Evolutionary conservation across 2,329 filamentous ascomycete genomes (phyloP).

Genomic region (Fusarium zealandicum): DNA sequence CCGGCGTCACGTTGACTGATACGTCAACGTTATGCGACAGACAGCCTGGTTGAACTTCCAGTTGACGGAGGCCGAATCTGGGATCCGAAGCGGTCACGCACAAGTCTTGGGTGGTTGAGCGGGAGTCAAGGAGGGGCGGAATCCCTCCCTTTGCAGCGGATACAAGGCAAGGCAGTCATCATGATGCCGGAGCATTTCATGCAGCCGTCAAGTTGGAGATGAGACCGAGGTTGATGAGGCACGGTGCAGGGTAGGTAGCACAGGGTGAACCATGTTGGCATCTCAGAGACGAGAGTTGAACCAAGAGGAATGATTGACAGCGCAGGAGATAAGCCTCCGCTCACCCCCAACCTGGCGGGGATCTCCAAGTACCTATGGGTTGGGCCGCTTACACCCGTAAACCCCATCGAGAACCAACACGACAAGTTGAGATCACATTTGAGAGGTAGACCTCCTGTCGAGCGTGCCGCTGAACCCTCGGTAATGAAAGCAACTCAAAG

Average conservation of each 20-base stretch:
- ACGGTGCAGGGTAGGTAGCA: conserved; percentile 16
- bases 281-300: conserved; percentile 13
- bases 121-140: conserved; percentile 21
- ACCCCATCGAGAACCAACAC: neutral
- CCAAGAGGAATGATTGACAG: conserved; percentile 21
- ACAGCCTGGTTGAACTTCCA: neutral
- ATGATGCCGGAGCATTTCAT: conserved; percentile 8
- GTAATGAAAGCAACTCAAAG: neutral
- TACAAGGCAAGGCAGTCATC: conserved; percentile 9
- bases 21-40: conserved; percentile 1
- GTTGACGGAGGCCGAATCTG: conserved; percentile 27
- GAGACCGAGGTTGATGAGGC: conserved; percentile 26
- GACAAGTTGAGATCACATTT: too few species aligned
- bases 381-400: neutral
- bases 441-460: too few species aligned
- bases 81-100: conserved; percentile 15
- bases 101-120: conserved; percentile 10
- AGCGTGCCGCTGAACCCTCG: too few species aligned
- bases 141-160: conserved; percentile 3
- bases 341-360: conserved; percentile 17
- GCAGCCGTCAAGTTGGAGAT: neutral
- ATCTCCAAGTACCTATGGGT: neutral
- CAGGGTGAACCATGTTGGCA: conserved; percentile 13
- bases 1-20: conserved; percentile 6
- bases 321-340: conserved; percentile 23